phyloP scores from a whole-genome alignment of 192 early-diverging fungal genomes.

The Phycomyces nitens region DNA sequence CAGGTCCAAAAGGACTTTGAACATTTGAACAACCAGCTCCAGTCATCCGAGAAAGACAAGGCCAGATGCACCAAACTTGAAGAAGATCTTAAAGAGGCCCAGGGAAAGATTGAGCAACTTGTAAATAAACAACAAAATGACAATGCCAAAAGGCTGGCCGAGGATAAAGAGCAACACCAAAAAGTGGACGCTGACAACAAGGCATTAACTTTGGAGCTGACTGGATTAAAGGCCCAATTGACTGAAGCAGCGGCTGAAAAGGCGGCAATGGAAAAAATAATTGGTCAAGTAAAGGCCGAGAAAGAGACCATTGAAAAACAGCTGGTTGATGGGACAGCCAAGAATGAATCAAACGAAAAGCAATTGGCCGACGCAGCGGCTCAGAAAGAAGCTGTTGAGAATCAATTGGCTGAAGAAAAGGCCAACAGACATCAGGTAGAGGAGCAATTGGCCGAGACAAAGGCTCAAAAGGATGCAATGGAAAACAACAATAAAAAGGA shows the following conservation, averaged over 20 bases:
- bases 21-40: background rate
- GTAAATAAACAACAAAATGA: background rate
- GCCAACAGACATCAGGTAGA: background rate
- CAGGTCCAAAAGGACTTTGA: conserved; percentile 10
- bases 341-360: background rate
- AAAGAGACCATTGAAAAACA: background rate
- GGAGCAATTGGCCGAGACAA: background rate
- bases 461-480: conserved; percentile 7
- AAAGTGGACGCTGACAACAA: too few relatives aligned
- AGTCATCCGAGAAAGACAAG: background rate
- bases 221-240: too few relatives aligned
- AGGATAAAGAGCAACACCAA: background rate
- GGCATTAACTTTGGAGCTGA: too few relatives aligned
- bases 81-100: conserved; percentile 4
- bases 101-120: background rate
- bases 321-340: background rate
- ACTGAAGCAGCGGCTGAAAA: too few relatives aligned
- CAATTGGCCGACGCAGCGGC: background rate
- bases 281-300: too few relatives aligned
- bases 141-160: background rate
- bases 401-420: background rate
- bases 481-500: background rate
- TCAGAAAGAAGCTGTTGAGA: background rate
- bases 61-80: background rate
- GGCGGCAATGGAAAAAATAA: too few relatives aligned